Evolutionary conservation across 1,139 yeast genomes (phyloP), one percentile per base, ranked within the genome.

Genomic region (Pichia sp.): DNA sequence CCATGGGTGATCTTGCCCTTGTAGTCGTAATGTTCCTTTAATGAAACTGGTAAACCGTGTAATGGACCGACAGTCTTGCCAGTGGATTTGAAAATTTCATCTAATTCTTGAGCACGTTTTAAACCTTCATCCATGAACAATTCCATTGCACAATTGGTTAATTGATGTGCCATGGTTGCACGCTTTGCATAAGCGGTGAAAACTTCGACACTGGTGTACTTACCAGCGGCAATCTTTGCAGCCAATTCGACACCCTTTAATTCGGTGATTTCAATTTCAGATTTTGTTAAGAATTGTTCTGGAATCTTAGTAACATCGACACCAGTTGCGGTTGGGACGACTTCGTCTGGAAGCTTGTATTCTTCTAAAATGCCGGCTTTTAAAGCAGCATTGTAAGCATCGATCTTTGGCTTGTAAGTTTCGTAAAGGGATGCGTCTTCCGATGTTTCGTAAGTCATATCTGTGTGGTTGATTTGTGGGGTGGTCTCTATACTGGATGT

Each of bases 11-110:
- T 67, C 53, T 67, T 76, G 19, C 77, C 83, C 51, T 70, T 70
- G 58, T 69, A 79, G 52, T 72, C 70, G 67, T 79, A 75, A 54
- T 83, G 89, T 59, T 85, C 93, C 58, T 85, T 85, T 36, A 75
- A 58, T 15, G 77, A 72, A 15, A 77, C 63, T 4, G 82, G 82
- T 12, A 78, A 58, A 3, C 83, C 83, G 57, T 77, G 82, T 31
- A 77, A 58, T 6, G 76, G 73, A 3, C 81, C 81, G 10, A 68
- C 57, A 0, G 70, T 59, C 44, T 67, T 66, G n/a, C 76, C 77
- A n/a, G 63, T 62, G 44, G 71, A 65, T 30, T 55, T 47, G 21
- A 53, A 57, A 50, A 58, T 65, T 42, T 60, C 66, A 55, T 77
- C 81, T 15, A 62, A 45, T 42, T 56, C 56, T 39, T 55, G 34